Evolutionary conservation across 1,284 basidiomycete species (phyloP), one percentile per base, ranked within the genome.

Genomic region (Sanghuangporus weigelae): DNA sequence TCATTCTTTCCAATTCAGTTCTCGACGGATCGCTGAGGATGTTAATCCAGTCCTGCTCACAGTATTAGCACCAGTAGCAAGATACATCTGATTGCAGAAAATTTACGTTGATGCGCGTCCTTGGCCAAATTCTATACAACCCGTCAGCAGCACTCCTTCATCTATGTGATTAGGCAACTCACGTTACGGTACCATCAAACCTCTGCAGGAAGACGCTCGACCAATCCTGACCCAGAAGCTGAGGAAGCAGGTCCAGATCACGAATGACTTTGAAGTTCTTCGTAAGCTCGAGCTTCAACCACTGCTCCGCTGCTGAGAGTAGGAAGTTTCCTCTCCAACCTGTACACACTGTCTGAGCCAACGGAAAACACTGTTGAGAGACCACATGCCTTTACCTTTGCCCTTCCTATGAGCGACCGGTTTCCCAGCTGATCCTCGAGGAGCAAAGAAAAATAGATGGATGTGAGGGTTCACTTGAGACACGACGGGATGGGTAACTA

Each of bases 391-490:
- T 51, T 51, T 65, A 87, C 91, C 95, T 85, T 94, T 96, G 62
- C 93, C 93, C 73, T 91, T 93, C 14, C 93, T 82, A 74, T 96
- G 94, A 6, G 93, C 92, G 1, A 98, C 96, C 0, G 96, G 96
- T 69, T 89, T 89, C 35, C 96, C 96, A 2, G 96, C 94, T 0
- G 95, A 94, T 3, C 96, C 96, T 69, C 93, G 83, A 36, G 95
- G 92, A 0, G 94, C 94, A 71, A 98, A 98, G 78, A 97, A 96
- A 78, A 99, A 99, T n/a, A 98, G 70, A 74, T 98, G 96, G 11
- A 99, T 94, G 73, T 99, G 97, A 0, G 96, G 96, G 71, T 98
- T 99, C 36, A 93, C 95, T 77, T 96, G 96, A 0, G 93, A 95
- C 40, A 99, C 96, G 56, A 98, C 90, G 1, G 94, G 92, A 74